Evolutionary conservation across 2,329 filamentous ascomycete genomes (phyloP), one percentile per base, ranked within the genome.

Genomic region (Apiospora kogelbergensis): DNA sequence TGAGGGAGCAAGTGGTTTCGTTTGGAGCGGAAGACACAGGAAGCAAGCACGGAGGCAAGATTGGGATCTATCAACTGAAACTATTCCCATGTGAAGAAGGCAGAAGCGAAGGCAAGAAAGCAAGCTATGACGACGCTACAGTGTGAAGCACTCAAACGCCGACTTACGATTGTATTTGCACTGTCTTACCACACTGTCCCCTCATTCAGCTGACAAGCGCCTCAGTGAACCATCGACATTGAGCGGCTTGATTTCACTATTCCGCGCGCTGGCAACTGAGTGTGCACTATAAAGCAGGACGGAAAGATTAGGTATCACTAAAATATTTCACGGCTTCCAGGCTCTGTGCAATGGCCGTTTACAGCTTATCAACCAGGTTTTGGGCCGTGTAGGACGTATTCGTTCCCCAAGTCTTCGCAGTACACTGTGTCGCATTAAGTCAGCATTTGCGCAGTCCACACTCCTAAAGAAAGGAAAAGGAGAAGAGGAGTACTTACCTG

Each of bases 401-500:
- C 7, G 67, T 63, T 6, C 72, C 74, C 71, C 74, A 77, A 20
- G 41, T 71, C 68, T 74, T 72, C 6, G 70, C 46, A 10, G 70
- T 74, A n/a, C 71, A 75, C 73, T 76, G 45, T 11, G n/a, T n/a
- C 60, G n/a, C 53, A 37, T 26, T 30, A 2, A 60, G 53, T 60
- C 6, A 60, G 53, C 33, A 57, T 33, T 45, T n/a, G 20, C 20
- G 33, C 33, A 7, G 33, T 7, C 7, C 20, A 48, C 9, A 60
- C 0, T 20, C 2, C 41, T 26, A 69, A 69, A 66, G 13, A 46
- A 30, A 24, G 20, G 13, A 11, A 13, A 6, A 45, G 30, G 37
- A 4, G 26, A 13, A 26, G 17, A 45, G 42, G n/a, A 37, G 9
- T 30, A 73, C 76, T 73, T 77, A 83, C 81, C 81, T 86, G 84